Evolutionary conservation across 2,329 filamentous ascomycete genomes (phyloP).

Genomic region (Sclerotinia sclerotiorum): DNA sequence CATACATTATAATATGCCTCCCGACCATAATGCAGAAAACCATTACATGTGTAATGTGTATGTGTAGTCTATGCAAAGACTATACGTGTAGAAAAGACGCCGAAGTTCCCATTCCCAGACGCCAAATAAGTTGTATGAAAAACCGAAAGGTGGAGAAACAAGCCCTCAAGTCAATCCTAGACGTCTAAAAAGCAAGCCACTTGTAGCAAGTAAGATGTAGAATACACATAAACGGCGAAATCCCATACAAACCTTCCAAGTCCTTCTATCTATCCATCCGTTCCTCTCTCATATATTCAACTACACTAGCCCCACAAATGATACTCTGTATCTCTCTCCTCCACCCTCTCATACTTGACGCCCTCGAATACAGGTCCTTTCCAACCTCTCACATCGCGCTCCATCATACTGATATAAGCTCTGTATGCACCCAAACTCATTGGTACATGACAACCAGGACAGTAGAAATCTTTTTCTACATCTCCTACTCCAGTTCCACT

Average conservation of each 20-base stretch:
- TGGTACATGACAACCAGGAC: slow-evolving; percentile 8
- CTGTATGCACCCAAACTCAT: slow-evolving; percentile 11
- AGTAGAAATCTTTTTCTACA: slow-evolving; percentile 3
- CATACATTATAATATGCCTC: background rate
- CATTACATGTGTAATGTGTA: background rate
- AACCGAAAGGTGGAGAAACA: too few species aligned
- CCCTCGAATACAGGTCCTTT: slow-evolving; percentile 3
- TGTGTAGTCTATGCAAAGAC: background rate
- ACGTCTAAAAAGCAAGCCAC: background rate
- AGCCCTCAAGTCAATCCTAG: background rate
- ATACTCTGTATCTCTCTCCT: background rate
- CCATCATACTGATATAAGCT: slow-evolving; percentile 13
- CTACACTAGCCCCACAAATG: background rate
- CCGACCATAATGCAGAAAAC: background rate
- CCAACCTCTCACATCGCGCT: background rate
- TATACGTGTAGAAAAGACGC: background rate
- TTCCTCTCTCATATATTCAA: too few species aligned
- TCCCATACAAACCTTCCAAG: background rate
- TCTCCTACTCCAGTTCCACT: too few species aligned
- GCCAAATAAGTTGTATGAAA: background rate
- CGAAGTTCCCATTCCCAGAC: background rate
- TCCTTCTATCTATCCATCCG: background rate
- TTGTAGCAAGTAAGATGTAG: background rate
- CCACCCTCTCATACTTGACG: slow-evolving; percentile 1
- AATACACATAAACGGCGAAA: background rate